A percentile compares a stretch with the other conserved stretches of the same genome.
Evolutionary conservation across 495 filamentous ascomycete species (phyloP).

Genomic region (Amorphotheca resinae): DNA sequence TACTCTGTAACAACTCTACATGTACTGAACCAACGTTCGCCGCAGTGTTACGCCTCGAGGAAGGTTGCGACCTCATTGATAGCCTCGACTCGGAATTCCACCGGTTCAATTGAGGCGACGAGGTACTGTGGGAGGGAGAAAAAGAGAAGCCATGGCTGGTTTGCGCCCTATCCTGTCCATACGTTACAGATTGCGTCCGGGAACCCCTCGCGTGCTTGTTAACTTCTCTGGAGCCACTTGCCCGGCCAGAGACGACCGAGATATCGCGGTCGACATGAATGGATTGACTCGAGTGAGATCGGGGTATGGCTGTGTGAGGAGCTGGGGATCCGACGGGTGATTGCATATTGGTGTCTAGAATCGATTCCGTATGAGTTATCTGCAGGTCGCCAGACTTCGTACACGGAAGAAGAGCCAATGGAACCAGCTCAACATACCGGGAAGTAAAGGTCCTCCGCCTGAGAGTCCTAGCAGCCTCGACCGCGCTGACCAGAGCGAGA

Average conservation of each 20-base stretch:
- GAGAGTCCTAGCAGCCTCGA: neutral
- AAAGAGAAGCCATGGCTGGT: neutral
- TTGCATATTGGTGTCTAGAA: conserved; percentile 11
- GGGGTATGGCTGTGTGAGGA: neutral
- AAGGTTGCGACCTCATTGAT: neutral
- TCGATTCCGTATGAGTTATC: conserved; percentile 1
- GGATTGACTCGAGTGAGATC: neutral
- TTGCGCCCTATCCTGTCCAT: neutral
- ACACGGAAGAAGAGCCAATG: neutral
- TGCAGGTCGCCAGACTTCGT: conserved; percentile 5
- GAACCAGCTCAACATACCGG: conserved; percentile 4
- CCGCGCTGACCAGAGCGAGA: neutral
- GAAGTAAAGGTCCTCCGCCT: conserved; percentile 1
- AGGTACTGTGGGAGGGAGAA: neutral
- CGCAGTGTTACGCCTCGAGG: too few species aligned
- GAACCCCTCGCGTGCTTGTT: neutral
- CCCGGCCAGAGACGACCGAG: conserved; percentile 1
- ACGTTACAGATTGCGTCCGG: neutral
- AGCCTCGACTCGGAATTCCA: conserved; percentile 1
- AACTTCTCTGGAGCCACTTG: neutral
- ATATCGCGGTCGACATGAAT: conserved; percentile 8
- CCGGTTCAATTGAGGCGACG: neutral
- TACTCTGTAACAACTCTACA: conserved; percentile 2
- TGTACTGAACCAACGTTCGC: conserved; percentile 2
- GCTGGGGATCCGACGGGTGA: conserved; percentile 10